phyloP scores from a whole-genome alignment of 2,329 filamentous ascomycete genomes.

The Canariomyces notabilis region DNA sequence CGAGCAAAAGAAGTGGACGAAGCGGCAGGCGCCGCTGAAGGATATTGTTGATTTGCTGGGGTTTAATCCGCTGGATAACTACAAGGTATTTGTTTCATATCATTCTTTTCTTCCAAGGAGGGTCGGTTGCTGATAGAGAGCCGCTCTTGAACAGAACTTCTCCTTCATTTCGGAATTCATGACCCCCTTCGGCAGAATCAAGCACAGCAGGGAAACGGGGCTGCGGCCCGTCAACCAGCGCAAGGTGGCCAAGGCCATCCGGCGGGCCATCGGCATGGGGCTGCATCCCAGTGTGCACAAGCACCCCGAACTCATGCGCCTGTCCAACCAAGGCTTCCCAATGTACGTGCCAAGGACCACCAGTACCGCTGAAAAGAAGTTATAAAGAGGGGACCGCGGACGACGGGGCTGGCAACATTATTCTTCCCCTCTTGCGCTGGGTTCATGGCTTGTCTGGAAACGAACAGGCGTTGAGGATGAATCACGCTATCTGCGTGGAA shows the following conservation, averaged over 20 bases:
- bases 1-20: conserved; percentile 80
- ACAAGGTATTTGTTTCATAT: conserved; percentile 58
- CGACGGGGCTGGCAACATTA: too few relatives aligned
- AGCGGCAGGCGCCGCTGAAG: conserved; percentile 44
- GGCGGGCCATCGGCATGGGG: conserved; percentile 81
- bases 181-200: conserved; percentile 79
- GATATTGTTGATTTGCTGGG: conserved; percentile 79
- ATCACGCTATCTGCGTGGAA: too few relatives aligned
- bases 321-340: too few relatives aligned
- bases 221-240: conserved; percentile 86
- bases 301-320: conserved; percentile 76
- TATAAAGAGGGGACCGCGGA: too few relatives aligned
- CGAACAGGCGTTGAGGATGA: neutral
- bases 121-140: neutral
- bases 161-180: conserved; percentile 86
- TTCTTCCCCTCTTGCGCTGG: too few relatives aligned
- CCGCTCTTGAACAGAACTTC: conserved; percentile 68
- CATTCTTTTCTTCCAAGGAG: too few relatives aligned
- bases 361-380: too few relatives aligned
- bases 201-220: conserved; percentile 68
- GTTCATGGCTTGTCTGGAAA: too few relatives aligned
- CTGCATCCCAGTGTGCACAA: conserved; percentile 86
- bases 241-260: conserved; percentile 86
- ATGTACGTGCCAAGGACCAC: too few relatives aligned
- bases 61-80: conserved; percentile 76